Conservation (phyloP, 371 early-diverging fungal species). For the Syncephalastrum racemosum region DNA sequence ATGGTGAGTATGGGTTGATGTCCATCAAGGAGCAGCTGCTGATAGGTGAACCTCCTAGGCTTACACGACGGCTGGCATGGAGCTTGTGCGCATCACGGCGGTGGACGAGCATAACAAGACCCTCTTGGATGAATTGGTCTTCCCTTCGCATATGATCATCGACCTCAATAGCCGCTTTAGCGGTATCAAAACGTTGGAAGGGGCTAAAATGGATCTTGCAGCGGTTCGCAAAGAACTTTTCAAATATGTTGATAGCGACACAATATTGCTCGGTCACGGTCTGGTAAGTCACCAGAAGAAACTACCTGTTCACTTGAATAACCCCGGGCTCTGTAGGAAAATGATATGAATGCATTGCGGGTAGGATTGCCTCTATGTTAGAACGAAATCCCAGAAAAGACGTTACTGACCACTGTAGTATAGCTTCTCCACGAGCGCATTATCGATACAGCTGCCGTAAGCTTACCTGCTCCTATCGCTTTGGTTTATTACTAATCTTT, state of each 20-base stretch:
- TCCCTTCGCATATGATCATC: conserved; percentile 49
- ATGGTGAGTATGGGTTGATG: conserved; percentile 30
- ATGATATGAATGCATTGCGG: conserved; percentile 49
- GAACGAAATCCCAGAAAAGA: not conserved
- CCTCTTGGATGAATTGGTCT: conserved; percentile 55
- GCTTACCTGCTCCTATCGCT: not conserved
- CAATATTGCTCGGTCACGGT: conserved; percentile 50
- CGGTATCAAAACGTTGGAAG: conserved; percentile 55
- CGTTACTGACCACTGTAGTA: not conserved
- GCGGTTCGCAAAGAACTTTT: conserved; percentile 42
- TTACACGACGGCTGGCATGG: conserved; percentile 56
- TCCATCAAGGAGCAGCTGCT: not conserved
- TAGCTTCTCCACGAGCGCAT: conserved; percentile 38
- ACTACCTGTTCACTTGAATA: not conserved
- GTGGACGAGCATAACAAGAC: conserved; percentile 42
- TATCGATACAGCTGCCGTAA: conserved; percentile 48
- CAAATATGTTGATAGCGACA: conserved; percentile 38
- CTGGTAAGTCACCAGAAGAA: conserved; percentile 19
- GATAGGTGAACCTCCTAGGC: conserved; percentile 17
- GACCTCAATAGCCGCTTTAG: conserved; percentile 59
- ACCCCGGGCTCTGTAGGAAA: conserved; percentile 21
- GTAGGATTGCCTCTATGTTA: conserved; percentile 6
- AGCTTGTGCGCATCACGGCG: conserved; percentile 55
- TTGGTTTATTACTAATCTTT: not conserved
- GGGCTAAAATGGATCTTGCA: conserved; percentile 41